Percentiles rank a stretch among this genome's conserved stretches.
phyloP scores from a whole-genome alignment of 1,139 yeast genomes.

The Yamadazyma oceani region DNA sequence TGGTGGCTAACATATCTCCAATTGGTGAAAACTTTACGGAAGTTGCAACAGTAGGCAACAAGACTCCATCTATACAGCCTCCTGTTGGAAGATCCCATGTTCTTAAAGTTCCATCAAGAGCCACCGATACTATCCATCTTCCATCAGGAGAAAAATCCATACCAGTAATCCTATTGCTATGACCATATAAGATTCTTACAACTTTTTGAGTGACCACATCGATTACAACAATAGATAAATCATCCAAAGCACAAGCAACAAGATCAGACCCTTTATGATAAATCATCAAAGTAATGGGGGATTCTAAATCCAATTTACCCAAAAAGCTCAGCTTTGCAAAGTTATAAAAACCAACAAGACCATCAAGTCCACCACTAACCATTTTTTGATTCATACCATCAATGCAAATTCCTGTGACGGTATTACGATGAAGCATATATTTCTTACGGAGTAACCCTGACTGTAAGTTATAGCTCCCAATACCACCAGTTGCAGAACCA shows the following conservation, averaged over 20 bases:
- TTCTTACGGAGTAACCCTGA: conserved; percentile 77
- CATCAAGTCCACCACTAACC: conserved; percentile 89
- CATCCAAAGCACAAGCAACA: conserved; percentile 83
- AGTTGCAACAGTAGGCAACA: conserved; percentile 77
- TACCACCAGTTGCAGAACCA: conserved; percentile 90
- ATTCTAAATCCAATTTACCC: conserved; percentile 66
- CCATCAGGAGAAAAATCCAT: conserved; percentile 95
- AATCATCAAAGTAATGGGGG: conserved; percentile 76
- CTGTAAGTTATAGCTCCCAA: conserved; percentile 86
- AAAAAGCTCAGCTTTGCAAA: conserved; percentile 70
- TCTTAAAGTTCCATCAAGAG: conserved; percentile 84
- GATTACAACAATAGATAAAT: conserved; percentile 76
- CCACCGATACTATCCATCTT: conserved; percentile 86
- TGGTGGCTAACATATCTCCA: conserved; percentile 90
- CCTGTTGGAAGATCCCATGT: conserved; percentile 99
- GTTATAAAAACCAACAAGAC: conserved; percentile 83
- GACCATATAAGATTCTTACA: conserved; percentile 89
- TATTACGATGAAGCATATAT: conserved; percentile 66
- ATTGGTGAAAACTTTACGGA: conserved; percentile 78
- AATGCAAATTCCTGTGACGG: conserved; percentile 85
- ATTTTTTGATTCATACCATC: conserved; percentile 88
- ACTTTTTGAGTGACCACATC: conserved; percentile 80
- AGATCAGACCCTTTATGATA: conserved; percentile 83
- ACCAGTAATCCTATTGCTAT: conserved; percentile 82
- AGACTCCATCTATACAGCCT: conserved; percentile 91